Percentiles rank a stretch among this genome's conserved stretches.
phyloP scores from a whole-genome alignment of 2,329 filamentous ascomycete genomes.

The Hirsutella minnesotensis region DNA sequence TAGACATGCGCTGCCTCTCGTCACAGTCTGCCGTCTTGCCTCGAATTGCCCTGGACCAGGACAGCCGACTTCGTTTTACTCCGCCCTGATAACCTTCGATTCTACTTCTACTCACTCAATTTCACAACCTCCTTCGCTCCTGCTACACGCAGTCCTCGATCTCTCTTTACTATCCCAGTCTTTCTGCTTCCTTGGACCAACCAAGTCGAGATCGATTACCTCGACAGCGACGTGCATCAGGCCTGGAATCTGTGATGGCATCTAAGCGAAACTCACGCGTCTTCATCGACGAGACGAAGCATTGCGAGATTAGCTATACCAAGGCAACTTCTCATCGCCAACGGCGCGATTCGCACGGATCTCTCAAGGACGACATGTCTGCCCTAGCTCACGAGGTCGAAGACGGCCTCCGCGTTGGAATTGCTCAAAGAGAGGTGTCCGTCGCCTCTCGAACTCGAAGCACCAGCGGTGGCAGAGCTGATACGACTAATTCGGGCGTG shows the following conservation, averaged over 20 bases:
- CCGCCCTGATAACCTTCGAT: background rate
- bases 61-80: background rate
- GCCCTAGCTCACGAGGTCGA: slow-evolving; percentile 11
- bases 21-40: background rate
- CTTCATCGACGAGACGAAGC: slow-evolving; percentile 9
- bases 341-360: slow-evolving; percentile 17
- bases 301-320: slow-evolving; percentile 5
- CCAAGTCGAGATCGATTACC: too few species aligned
- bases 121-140: too few species aligned
- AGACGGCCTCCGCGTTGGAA: slow-evolving; percentile 9
- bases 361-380: slow-evolving; percentile 15
- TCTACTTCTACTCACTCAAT: too few species aligned
- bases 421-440: slow-evolving; percentile 8
- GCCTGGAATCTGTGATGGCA: slow-evolving; percentile 6
- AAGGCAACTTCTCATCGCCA: slow-evolving; percentile 13
- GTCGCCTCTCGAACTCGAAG: slow-evolving; percentile 9
- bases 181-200: too few species aligned
- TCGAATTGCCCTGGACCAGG: background rate
- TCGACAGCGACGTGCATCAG: too few species aligned
- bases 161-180: too few species aligned
- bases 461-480: background rate
- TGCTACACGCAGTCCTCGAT: too few species aligned
- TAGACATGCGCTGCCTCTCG: background rate
- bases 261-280: slow-evolving; percentile 13
- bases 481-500: background rate